Percentiles rank a stretch among this genome's conserved stretches.
Conservation (phyloP, 2,329 filamentous ascomycete genomes). For the Cladorrhinum sp. region DNA sequence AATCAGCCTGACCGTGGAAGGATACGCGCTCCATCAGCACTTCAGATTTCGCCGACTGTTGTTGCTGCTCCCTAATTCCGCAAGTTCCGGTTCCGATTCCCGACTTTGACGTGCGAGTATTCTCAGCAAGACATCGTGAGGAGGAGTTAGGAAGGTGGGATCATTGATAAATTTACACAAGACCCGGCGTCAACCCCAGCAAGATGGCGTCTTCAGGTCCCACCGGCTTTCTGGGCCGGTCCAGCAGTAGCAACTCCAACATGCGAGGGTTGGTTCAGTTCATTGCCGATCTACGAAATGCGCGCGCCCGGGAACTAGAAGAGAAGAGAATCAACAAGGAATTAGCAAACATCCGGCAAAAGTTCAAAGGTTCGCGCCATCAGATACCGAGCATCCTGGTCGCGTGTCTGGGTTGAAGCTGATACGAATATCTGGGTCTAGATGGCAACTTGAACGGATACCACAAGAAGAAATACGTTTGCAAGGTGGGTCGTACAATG, state of each 20-base stretch:
- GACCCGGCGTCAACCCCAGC: conserved; percentile 5
- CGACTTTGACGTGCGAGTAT: background rate
- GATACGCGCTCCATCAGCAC: background rate
- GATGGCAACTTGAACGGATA: conserved; percentile 91
- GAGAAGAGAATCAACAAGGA: conserved; percentile 99
- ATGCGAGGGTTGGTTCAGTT: conserved; percentile 92
- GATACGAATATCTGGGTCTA: conserved; percentile 35
- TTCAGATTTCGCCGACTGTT: background rate
- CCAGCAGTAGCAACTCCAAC: conserved; percentile 61
- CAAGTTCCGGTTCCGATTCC: background rate
- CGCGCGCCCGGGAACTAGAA: conserved; percentile 88
- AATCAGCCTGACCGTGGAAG: background rate
- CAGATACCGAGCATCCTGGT: background rate
- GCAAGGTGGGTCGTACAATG: conserved; percentile 63
- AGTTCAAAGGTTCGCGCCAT: conserved; percentile 72
- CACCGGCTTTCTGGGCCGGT: conserved; percentile 61
- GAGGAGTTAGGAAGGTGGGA: background rate
- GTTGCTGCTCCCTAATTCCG: background rate
- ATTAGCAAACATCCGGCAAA: conserved; percentile 95
- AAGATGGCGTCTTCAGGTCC: conserved; percentile 55
- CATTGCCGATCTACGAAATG: conserved; percentile 94
- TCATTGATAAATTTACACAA: background rate
- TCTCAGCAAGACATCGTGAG: background rate
- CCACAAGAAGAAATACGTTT: conserved; percentile 99
- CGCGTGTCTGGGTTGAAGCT: conserved; percentile 22